Base-by-base conservation (phyloP, 106 monocot genomes). In the Alisma plantagoaquatica region DNA sequence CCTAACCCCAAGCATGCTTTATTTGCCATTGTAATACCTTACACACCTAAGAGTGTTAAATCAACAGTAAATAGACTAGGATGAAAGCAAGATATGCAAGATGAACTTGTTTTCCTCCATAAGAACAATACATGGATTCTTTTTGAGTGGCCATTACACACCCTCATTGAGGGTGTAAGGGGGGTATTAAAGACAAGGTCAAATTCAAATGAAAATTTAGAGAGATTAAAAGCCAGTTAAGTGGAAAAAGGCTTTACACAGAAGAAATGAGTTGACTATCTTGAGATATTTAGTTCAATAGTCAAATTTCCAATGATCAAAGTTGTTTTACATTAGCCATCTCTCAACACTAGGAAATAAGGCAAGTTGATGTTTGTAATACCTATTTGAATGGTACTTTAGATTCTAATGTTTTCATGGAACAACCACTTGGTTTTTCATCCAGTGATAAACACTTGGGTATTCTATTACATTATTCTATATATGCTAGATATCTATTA, bases 361-460 rank as follows among this genome's bases (percentile, higher is more conserved):
- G 33, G 9, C 54, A 54, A 54, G 11, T 54, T 1, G 54, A 54
- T 31, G 54, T 32, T 32, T n/a, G 33, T 1, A 51, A 51, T 51
- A 3, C 50, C 16, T 51, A 26, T 27, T 16, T 51, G 7, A 23
- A 51, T 26, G 23, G 50, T 23, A 27, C 24, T 5, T 25, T 51
- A 1, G 0, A 51, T 21, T 23, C 24, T 10, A 27, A 51, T 12
- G 24, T 51, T 2, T 51, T 26, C 50, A 51, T 51, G 50, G 19
- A 23, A 22, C 1, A 14, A 29, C 54, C 30, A 15, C 54, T 15
- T 12, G 54, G 54, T 4, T 31, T 16, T 18, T n/a, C n/a, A n/a
- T n/a, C n/a, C n/a, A n/a, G n/a, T n/a, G n/a, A n/a, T n/a, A n/a
- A n/a, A n/a, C n/a, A n/a, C n/a, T n/a, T n/a, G n/a, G n/a, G n/a